Conservation (phyloP, 2,329 filamentous ascomycete species). For the Alternaria postmessia region DNA sequence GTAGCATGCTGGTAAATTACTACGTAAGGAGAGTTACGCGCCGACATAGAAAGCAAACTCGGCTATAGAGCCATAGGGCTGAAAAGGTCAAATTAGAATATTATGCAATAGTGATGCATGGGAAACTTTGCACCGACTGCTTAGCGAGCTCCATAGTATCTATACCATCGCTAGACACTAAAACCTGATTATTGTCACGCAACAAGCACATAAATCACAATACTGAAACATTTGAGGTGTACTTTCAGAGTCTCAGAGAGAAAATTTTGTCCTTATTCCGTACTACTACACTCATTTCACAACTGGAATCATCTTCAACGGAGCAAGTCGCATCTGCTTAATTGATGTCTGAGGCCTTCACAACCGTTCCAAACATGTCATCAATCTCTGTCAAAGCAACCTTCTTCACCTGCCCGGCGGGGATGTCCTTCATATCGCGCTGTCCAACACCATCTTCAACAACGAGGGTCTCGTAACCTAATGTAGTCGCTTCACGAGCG, state of each 20-base stretch:
- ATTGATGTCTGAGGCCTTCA: background rate
- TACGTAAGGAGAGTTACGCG: background rate
- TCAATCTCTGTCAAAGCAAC: background rate
- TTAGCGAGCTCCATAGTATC: background rate
- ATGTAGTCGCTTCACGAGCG: background rate
- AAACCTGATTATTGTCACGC: background rate
- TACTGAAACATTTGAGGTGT: background rate
- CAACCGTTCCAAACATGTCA: background rate
- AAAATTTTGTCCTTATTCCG: background rate
- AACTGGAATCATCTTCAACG: too few species aligned
- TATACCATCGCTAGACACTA: background rate
- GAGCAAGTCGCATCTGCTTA: background rate
- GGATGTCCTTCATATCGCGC: background rate
- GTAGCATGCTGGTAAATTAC: background rate
- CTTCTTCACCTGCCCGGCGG: background rate
- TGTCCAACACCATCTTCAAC: constrained; percentile 1
- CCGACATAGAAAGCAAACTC: background rate
- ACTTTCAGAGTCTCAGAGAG: background rate
- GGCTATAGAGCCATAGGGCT: background rate
- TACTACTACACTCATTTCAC: background rate
- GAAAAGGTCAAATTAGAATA: background rate
- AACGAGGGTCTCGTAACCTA: background rate
- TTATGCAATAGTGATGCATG: background rate
- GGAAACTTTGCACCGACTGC: too few species aligned
- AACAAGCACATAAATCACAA: background rate